These are phyloP conservation scores for Thraustochytrium striatum DNA, from an alignment of 352 stramenopile species.

Conservation along the genomic window DNA sequence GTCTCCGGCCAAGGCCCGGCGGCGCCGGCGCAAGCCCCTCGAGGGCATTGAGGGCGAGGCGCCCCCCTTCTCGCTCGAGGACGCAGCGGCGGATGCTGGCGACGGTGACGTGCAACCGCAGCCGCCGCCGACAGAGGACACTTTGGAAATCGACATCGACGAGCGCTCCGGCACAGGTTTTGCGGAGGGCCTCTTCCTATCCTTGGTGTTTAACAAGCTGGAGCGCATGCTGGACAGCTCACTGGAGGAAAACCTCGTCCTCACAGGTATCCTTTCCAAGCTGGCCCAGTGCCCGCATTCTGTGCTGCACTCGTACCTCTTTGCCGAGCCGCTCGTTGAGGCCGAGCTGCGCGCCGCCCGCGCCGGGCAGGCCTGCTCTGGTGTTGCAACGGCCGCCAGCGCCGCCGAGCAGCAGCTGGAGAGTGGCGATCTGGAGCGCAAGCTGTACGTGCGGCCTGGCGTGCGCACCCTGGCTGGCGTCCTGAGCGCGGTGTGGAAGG, in stretches of 20 bases:
- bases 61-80: background rate
- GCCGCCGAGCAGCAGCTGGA: background rate
- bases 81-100: background rate
- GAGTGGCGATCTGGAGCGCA: background rate
- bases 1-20: background rate
- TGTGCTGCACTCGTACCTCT: slow-evolving; percentile 28
- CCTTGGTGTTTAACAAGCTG: slow-evolving; percentile 21
- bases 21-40: background rate
- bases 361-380: background rate
- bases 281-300: slow-evolving; percentile 37
- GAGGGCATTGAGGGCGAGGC: background rate
- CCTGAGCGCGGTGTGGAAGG: slow-evolving; percentile 8
- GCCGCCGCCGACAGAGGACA: background rate
- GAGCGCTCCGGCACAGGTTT: background rate
- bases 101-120: background rate
- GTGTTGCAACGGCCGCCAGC: too few relatives aligned
- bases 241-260: slow-evolving; percentile 37
- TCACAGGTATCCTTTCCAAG: slow-evolving; percentile 29
- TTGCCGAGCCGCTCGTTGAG: background rate
- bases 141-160: background rate
- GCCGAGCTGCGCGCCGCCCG: slow-evolving; percentile 11
- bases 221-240: slow-evolving; percentile 46
- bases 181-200: slow-evolving; percentile 26
- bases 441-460: background rate
- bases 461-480: slow-evolving; percentile 26